These are phyloP conservation scores for Chrysanthemum lavandulifolium DNA, from an alignment of 129 eudicot genomes.

Conservation along the genomic window DNA sequence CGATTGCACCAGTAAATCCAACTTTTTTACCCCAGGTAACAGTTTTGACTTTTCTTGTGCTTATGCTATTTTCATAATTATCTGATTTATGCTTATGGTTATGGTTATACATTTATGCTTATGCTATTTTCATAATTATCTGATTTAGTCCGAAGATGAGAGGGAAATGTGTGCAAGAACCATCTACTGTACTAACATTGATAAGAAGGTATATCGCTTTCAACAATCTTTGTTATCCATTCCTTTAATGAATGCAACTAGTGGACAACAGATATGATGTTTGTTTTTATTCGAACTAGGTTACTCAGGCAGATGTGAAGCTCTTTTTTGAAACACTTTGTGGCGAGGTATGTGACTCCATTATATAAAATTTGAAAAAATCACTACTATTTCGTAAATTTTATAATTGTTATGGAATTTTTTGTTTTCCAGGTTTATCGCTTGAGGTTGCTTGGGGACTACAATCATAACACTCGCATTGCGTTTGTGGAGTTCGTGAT, in stretches of 20 bases:
- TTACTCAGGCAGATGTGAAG: slow-evolving; percentile 87
- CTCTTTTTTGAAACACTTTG: slow-evolving; percentile 80
- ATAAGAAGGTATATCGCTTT: too few relatives aligned
- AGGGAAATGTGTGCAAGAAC: too few relatives aligned
- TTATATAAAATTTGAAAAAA: not conserved
- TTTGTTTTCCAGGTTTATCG: slow-evolving; percentile 60
- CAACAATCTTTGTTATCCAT: not conserved
- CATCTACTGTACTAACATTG: too few relatives aligned
- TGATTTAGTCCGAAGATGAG: too few relatives aligned
- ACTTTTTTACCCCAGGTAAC: slow-evolving; percentile 68
- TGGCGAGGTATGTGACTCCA: slow-evolving; percentile 73
- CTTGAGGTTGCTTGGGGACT: slow-evolving; percentile 94
- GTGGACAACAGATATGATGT: not conserved
- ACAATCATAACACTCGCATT: slow-evolving; percentile 83
- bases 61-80: too few relatives aligned
- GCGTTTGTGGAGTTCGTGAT: slow-evolving; percentile 96
- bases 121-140: too few relatives aligned
- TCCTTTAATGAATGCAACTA: not conserved
- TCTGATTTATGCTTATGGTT: too few relatives aligned
- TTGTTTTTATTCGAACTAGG: slow-evolving; percentile 37
- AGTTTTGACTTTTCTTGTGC: not conserved
- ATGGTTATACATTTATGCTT: too few relatives aligned
- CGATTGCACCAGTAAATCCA: slow-evolving; percentile 92
- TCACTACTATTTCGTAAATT: slow-evolving; percentile 14
- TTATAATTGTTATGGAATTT: slow-evolving; percentile 16